These are phyloP conservation scores for Adansonia gregorii DNA, from an alignment of 441 rosid species.

Conservation along the genomic window DNA sequence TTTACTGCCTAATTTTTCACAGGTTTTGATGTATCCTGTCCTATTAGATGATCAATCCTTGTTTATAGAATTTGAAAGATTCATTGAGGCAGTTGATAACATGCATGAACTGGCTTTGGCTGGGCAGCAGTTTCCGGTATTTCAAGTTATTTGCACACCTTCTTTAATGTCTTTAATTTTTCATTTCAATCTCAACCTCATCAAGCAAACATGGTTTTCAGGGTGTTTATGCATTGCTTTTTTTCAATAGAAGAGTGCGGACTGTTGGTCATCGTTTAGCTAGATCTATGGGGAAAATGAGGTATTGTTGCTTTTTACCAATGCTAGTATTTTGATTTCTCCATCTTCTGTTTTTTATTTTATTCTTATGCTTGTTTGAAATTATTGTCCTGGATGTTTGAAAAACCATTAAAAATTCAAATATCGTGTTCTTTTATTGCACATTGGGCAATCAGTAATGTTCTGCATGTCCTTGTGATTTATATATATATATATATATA, in stretches of 20 bases:
- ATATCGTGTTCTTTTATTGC: conserved; percentile 2
- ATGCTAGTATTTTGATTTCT: background rate
- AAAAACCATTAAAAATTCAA: background rate
- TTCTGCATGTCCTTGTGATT: background rate
- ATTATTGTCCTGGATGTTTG: background rate
- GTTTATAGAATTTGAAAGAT: conserved; percentile 79
- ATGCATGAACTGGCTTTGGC: conserved; percentile 96
- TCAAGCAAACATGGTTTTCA: conserved; percentile 36
- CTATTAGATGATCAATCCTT: conserved; percentile 84
- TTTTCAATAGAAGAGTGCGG: conserved; percentile 92
- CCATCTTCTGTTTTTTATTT: background rate
- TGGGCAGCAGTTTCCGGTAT: conserved; percentile 94
- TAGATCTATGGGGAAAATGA: conserved; percentile 87
- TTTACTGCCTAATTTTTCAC: conserved; percentile 31
- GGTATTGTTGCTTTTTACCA: conserved; percentile 48
- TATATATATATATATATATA: background rate
- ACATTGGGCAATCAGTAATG: background rate
- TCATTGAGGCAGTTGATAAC: conserved; percentile 86
- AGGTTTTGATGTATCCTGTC: conserved; percentile 97
- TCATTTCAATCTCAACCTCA: conserved; percentile 27
- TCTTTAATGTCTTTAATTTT: conserved; percentile 19
- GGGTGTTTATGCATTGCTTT: conserved; percentile 96
- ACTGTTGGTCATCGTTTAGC: conserved; percentile 87
- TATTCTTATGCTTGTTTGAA: background rate
- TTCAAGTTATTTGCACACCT: conserved; percentile 31